These are phyloP conservation scores for Didymella segeticola DNA, from an alignment of 2,329 filamentous ascomycete genomes.

Conservation along the genomic window DNA sequence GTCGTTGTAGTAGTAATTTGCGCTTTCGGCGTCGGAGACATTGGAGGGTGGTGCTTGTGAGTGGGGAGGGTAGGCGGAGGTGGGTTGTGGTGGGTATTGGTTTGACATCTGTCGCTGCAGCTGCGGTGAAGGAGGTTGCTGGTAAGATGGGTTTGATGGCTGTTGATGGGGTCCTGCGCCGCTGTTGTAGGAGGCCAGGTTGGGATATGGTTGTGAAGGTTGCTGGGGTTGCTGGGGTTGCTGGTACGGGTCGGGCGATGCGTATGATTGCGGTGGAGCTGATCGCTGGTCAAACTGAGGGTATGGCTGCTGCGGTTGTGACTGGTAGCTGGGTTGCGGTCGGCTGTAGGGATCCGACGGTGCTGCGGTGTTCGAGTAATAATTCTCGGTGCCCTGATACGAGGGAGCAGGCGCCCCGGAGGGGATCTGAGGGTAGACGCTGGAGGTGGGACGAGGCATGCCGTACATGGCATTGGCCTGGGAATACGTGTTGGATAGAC, in stretches of 20 bases:
- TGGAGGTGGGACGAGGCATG: slow-evolving; percentile 57
- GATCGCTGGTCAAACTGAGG: slow-evolving; percentile 45
- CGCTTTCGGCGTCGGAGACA: slow-evolving; percentile 42
- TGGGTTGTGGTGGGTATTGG: slow-evolving; percentile 43
- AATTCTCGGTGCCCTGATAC: slow-evolving; percentile 73
- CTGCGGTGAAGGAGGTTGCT: slow-evolving; percentile 46
- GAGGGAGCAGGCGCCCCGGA: slow-evolving; percentile 37
- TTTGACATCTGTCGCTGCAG: slow-evolving; percentile 44
- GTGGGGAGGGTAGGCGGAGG: slow-evolving; percentile 43
- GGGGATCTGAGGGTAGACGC: slow-evolving; percentile 73
- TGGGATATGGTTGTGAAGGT: slow-evolving; percentile 47
- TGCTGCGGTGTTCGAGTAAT: slow-evolving; percentile 74
- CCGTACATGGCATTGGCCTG: slow-evolving; percentile 65
- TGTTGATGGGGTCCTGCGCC: slow-evolving; percentile 31
- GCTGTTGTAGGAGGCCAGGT: slow-evolving; percentile 31
- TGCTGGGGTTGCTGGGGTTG: slow-evolving; percentile 43
- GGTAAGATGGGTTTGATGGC: slow-evolving; percentile 35
- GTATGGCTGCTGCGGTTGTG: slow-evolving; percentile 52
- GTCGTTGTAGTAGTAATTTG: slow-evolving; percentile 45
- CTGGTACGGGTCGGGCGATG: slow-evolving; percentile 43
- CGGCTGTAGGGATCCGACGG: slow-evolving; percentile 56
- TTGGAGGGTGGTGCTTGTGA: slow-evolving; percentile 44
- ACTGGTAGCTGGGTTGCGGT: slow-evolving; percentile 59
- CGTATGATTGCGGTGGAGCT: slow-evolving; percentile 33
- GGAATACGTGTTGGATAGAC: slow-evolving; percentile 89